These are phyloP conservation scores for Periconia sp. DNA, from an alignment of 2,329 filamentous ascomycete species.

Conservation along the genomic window DNA sequence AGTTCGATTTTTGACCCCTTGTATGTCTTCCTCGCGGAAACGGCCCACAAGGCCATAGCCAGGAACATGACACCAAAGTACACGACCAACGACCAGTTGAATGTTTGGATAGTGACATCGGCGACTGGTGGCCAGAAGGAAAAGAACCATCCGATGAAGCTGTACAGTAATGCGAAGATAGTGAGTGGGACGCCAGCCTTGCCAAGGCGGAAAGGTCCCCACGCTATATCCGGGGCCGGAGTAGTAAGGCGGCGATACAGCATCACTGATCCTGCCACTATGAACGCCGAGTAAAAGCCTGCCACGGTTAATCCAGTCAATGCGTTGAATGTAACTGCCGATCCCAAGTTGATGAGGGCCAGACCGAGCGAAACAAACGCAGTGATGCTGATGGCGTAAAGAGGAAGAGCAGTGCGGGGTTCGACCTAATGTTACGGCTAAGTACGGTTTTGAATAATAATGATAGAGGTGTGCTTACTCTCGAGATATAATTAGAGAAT, in stretches of 20 bases:
- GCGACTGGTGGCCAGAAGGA: slow-evolving; percentile 11
- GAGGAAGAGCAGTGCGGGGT: slow-evolving; percentile 26
- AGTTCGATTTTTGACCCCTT: slow-evolving; percentile 22
- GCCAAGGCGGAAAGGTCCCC: slow-evolving; percentile 14
- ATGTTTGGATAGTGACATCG: slow-evolving; percentile 4
- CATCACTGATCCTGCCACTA: slow-evolving; percentile 11
- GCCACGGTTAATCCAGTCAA: slow-evolving; percentile 13
- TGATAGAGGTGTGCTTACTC: neutral
- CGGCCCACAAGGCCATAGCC: slow-evolving; percentile 13
- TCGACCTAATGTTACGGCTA: too few species aligned
- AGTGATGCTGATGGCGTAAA: slow-evolving; percentile 52
- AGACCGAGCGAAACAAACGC: slow-evolving; percentile 47
- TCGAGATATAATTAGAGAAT: slow-evolving; percentile 19
- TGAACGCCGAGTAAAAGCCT: slow-evolving; percentile 15
- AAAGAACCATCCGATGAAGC: slow-evolving; percentile 13
- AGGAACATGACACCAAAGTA: slow-evolving; percentile 17
- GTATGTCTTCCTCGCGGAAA: slow-evolving; percentile 21
- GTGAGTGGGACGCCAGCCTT: slow-evolving; percentile 10
- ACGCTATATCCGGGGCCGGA: slow-evolving; percentile 6
- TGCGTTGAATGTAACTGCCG: slow-evolving; percentile 22
- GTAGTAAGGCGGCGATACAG: slow-evolving; percentile 8
- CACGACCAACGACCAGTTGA: slow-evolving; percentile 27
- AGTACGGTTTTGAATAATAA: neutral
- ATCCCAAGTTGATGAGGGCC: slow-evolving; percentile 55
- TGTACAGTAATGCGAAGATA: slow-evolving; percentile 9